phyloP scores from a whole-genome alignment of 164 flowering plant species.

The Chimonanthus praecox region DNA sequence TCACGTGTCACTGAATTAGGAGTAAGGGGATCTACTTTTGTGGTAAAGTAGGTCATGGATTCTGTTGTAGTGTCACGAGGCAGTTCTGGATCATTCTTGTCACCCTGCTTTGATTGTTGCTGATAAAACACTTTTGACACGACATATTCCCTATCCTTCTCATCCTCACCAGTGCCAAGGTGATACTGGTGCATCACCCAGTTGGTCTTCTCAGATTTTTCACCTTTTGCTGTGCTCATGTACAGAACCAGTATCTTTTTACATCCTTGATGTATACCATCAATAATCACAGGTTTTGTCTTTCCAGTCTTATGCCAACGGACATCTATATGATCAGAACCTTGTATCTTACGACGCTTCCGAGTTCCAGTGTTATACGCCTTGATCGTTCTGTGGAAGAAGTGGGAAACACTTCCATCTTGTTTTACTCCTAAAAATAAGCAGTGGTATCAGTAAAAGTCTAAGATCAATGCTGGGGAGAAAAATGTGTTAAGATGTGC shows the following conservation, averaged over 20 bases:
- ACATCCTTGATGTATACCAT: constrained; percentile 79
- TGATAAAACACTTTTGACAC: constrained; percentile 83
- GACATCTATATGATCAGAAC: constrained; percentile 63
- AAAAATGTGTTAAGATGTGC: background rate
- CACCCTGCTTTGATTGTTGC: constrained; percentile 54
- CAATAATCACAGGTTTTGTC: constrained; percentile 75
- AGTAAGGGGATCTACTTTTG: too few relatives aligned
- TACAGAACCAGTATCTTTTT: constrained; percentile 97
- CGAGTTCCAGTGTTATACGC: constrained; percentile 89
- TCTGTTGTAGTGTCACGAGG: constrained; percentile 19
- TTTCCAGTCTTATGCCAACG: constrained; percentile 99
- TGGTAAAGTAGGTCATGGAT: too few relatives aligned
- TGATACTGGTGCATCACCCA: constrained; percentile 99
- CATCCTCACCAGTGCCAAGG: constrained; percentile 85
- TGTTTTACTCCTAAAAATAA: constrained; percentile 62
- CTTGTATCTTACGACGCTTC: constrained; percentile 86
- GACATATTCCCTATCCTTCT: constrained; percentile 77
- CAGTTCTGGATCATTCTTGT: constrained; percentile 43
- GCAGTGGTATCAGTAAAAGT: too few relatives aligned
- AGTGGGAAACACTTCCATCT: constrained; percentile 83
- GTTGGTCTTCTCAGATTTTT: constrained; percentile 79
- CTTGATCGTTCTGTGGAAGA: constrained; percentile 85
- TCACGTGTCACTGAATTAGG: too few relatives aligned
- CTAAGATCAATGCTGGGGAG: background rate
- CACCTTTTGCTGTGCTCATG: constrained; percentile 46